phyloP scores from a whole-genome alignment of 2,329 filamentous ascomycete species.

The Exserohilum turcica region DNA sequence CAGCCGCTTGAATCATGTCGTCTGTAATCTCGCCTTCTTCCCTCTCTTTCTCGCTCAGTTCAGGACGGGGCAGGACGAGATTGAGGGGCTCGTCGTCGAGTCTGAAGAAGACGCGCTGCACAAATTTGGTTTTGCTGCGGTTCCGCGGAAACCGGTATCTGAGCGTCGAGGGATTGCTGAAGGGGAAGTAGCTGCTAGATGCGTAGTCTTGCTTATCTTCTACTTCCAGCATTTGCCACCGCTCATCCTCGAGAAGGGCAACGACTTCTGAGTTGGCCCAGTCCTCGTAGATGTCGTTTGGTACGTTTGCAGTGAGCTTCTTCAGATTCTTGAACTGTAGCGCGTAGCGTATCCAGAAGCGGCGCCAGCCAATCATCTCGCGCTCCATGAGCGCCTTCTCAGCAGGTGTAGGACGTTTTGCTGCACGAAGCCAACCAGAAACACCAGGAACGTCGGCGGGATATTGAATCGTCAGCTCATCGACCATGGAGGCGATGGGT shows the following conservation, averaged over 20 bases:
- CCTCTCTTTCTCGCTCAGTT: slow-evolving; percentile 22
- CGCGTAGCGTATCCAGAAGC: slow-evolving; percentile 46
- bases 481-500: slow-evolving; percentile 41
- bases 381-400: slow-evolving; percentile 38
- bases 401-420: slow-evolving; percentile 28
- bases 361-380: slow-evolving; percentile 43
- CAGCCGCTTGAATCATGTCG: slow-evolving; percentile 21
- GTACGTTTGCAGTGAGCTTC: slow-evolving; percentile 41
- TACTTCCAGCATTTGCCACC: slow-evolving; percentile 42
- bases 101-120: slow-evolving; percentile 44
- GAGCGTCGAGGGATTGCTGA: slow-evolving; percentile 13
- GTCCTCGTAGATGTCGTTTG: slow-evolving; percentile 40
- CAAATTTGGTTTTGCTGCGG: slow-evolving; percentile 33
- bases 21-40: slow-evolving; percentile 35
- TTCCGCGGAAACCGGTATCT: slow-evolving; percentile 27
- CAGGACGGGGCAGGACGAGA: slow-evolving; percentile 2
- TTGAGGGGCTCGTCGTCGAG: slow-evolving; percentile 27
- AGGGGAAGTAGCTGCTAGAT: slow-evolving; percentile 28
- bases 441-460: slow-evolving; percentile 41
- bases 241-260: slow-evolving; percentile 27
- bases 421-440: slow-evolving; percentile 29
- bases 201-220: slow-evolving; percentile 28
- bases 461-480: slow-evolving; percentile 46
- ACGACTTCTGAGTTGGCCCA: slow-evolving; percentile 36
- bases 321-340: slow-evolving; percentile 44